phyloP scores from a whole-genome alignment of 1,139 yeast genomes.

The Yamadazyma atlantica region DNA sequence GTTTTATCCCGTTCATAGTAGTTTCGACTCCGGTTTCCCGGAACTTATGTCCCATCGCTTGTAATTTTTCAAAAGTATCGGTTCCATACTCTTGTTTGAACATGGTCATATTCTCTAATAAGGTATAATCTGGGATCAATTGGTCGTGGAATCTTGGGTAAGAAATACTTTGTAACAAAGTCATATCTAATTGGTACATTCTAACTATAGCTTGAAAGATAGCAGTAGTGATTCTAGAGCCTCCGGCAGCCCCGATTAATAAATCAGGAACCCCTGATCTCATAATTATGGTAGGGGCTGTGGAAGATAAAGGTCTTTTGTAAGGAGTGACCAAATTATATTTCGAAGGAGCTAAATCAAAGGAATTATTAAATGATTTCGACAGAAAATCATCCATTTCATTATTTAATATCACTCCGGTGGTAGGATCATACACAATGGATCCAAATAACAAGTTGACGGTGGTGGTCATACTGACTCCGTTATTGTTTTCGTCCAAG shows the following conservation, averaged over 20 bases:
- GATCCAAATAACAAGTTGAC: conserved; percentile 87
- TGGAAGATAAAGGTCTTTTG: conserved; percentile 83
- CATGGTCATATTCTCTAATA: conserved; percentile 52
- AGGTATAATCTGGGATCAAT: conserved; percentile 67
- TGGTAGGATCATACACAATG: conserved; percentile 70
- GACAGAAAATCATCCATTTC: conserved; percentile 97
- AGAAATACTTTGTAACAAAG: conserved; percentile 68
- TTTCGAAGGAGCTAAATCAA: conserved; percentile 75
- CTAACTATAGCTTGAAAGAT: conserved; percentile 79
- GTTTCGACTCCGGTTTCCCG: conserved; percentile 38
- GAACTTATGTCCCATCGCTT: conserved; percentile 28
- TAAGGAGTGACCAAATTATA: conserved; percentile 74
- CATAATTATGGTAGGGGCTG: conserved; percentile 71
- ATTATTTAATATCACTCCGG: conserved; percentile 83
- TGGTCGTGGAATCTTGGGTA: conserved; percentile 90
- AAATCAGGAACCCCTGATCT: conserved; percentile 56
- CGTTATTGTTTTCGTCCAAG: conserved; percentile 67
- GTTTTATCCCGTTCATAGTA: conserved; percentile 43
- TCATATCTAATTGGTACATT: conserved; percentile 52
- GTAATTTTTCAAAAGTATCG: conserved; percentile 16
- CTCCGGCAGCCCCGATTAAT: conserved; percentile 92
- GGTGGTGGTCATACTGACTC: conserved; percentile 87
- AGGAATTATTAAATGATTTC: conserved; percentile 69
- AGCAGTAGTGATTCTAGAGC: conserved; percentile 84
- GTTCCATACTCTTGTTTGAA: conserved; percentile 26